Evolutionary conservation across 495 filamentous ascomycete species (phyloP).

Genomic region (Penicillium diatomitis): DNA sequence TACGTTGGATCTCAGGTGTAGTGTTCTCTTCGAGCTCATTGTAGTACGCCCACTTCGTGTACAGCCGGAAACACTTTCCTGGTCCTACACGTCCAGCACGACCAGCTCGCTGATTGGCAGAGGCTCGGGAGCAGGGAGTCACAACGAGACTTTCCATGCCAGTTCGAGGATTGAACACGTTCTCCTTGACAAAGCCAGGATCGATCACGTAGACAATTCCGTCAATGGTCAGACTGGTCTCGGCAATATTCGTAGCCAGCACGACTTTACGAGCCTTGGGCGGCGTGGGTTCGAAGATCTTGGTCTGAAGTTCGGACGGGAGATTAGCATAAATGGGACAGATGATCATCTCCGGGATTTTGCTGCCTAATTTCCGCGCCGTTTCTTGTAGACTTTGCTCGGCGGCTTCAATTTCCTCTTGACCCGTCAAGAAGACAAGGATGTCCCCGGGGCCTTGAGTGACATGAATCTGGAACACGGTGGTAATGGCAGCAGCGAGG

Average conservation of each 20-base stretch:
- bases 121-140: constrained; percentile 87
- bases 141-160: constrained; percentile 90
- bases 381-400: constrained; percentile 76
- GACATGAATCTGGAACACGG: constrained; percentile 93
- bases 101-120: constrained; percentile 86
- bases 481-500: constrained; percentile 82
- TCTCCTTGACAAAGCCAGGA: constrained; percentile 90
- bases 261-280: constrained; percentile 75
- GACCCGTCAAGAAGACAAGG: constrained; percentile 80
- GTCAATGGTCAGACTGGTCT: constrained; percentile 83
- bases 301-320: constrained; percentile 74
- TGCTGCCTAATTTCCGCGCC: constrained; percentile 67
- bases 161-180: constrained; percentile 83
- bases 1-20: constrained; percentile 89
- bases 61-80: constrained; percentile 90
- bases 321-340: constrained; percentile 87
- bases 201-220: constrained; percentile 90
- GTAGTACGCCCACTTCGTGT: constrained; percentile 90
- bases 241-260: constrained; percentile 83
- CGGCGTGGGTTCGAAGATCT: constrained; percentile 86
- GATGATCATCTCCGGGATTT: constrained; percentile 77
- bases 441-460: constrained; percentile 83
- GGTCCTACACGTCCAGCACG: constrained; percentile 88
- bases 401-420: constrained; percentile 83
- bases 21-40: constrained; percentile 92